These are phyloP conservation scores for Pezizomycotina sp. DNA, from an alignment of 2,329 filamentous ascomycete species.

Conservation along the genomic window DNA sequence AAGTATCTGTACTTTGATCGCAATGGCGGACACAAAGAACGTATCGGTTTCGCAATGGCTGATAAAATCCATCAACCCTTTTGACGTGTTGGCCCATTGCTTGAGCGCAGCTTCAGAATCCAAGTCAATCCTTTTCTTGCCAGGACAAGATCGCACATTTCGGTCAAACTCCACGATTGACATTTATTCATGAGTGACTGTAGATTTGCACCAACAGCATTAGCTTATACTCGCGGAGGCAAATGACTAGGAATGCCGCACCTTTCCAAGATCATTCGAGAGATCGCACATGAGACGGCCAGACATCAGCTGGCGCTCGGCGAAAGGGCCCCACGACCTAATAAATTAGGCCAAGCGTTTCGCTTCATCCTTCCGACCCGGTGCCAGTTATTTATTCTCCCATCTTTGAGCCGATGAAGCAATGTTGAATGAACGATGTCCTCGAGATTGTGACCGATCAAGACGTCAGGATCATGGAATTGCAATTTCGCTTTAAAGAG, in stretches of 20 bases:
- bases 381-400: slow-evolving; percentile 88
- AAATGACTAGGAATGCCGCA: slow-evolving; percentile 22
- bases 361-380: slow-evolving; percentile 75
- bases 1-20: slow-evolving; percentile 76
- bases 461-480: slow-evolving; percentile 76
- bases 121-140: slow-evolving; percentile 60
- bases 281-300: slow-evolving; percentile 85
- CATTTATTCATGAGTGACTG: slow-evolving; percentile 86
- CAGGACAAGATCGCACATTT: slow-evolving; percentile 93
- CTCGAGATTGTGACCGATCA: slow-evolving; percentile 89
- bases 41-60: slow-evolving; percentile 90
- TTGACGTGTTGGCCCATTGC: slow-evolving; percentile 67
- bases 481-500: slow-evolving; percentile 44
- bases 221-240: not conserved
- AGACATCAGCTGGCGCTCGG: slow-evolving; percentile 74
- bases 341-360: slow-evolving; percentile 68
- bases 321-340: slow-evolving; percentile 87
- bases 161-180: slow-evolving; percentile 92
- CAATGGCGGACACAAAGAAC: slow-evolving; percentile 83
- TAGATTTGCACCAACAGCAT: slow-evolving; percentile 23
- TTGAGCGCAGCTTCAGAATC: slow-evolving; percentile 78
- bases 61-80: slow-evolving; percentile 82
- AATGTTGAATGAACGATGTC: slow-evolving; percentile 91
- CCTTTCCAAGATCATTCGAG: slow-evolving; percentile 86
- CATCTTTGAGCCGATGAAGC: slow-evolving; percentile 69